Percentiles rank a stretch among this genome's conserved stretches.
phyloP scores from a whole-genome alignment of 148 eudicot genomes.

The Cornus suecica region DNA sequence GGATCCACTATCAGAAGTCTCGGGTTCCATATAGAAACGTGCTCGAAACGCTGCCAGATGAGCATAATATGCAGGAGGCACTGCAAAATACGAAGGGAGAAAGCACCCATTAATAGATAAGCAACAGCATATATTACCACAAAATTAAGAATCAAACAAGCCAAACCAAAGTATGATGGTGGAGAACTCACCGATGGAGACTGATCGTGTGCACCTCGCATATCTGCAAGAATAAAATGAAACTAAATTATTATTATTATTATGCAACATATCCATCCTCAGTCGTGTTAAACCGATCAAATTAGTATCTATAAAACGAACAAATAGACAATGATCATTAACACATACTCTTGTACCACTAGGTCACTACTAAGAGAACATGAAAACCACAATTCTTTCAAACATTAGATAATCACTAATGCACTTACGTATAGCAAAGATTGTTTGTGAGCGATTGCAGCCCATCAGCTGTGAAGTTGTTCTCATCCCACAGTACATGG shows the following conservation, averaged over 20 bases:
- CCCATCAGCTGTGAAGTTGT: slow-evolving; percentile 66
- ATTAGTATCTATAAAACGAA: neutral
- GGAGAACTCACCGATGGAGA: slow-evolving; percentile 55
- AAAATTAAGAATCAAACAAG: neutral
- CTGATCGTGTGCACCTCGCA: slow-evolving; percentile 84
- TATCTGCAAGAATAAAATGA: slow-evolving; percentile 38
- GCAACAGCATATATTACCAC: neutral
- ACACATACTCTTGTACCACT: neutral
- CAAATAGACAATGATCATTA: neutral
- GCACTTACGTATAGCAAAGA: slow-evolving; percentile 66
- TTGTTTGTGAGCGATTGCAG: slow-evolving; percentile 68
- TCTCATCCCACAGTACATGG: slow-evolving; percentile 81
- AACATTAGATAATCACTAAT: neutral
- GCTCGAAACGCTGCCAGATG: slow-evolving; percentile 82
- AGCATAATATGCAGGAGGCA: slow-evolving; percentile 80
- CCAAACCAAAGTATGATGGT: too few relatives aligned
- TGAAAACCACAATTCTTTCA: neutral
- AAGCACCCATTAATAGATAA: neutral
- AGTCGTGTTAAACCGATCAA: neutral
- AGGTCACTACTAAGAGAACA: neutral
- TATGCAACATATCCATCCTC: too few relatives aligned
- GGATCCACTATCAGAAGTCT: slow-evolving; percentile 62
- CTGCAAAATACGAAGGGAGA: slow-evolving; percentile 18
- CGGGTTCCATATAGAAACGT: slow-evolving; percentile 71
- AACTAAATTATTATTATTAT: slow-evolving; percentile 1